Base-by-base conservation (phyloP, 768 basidiomycete species). In the Stropharia rugosoannulata region DNA sequence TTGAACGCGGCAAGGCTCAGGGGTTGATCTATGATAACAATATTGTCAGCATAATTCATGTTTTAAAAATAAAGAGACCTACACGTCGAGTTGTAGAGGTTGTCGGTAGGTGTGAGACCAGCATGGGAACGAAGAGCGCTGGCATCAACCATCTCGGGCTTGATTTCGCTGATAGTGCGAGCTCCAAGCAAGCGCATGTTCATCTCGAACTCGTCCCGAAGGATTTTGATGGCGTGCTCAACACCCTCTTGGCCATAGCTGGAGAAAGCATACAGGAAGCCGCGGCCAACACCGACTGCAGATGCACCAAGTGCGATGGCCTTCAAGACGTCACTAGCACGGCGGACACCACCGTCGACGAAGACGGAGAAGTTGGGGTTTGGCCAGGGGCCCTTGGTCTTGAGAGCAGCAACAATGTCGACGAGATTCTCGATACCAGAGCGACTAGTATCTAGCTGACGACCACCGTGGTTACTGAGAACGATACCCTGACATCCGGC, bases 201-300 rank as follows among this genome's bases (percentile, higher is more conserved):
- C 96, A 98, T 98, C 76, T 95, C 92, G 63, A 98, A 93, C 68
- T 98, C 95, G 60, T 94, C 93, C 90, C 80, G 79, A 44, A 95
- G 69, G 49, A 96, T 91, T 64, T 90, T 80, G 45, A 96, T 66
- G 2, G 91, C 90, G 59, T 79, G 83, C 54, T 90, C 86, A 27
- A 96, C 88, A 15, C 95, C 95, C 18, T 92, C 91, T 43, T 81
- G 75, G 0, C 96, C 96, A 65, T 96, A 97, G 1, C 90, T 77
- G 13, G 86, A 93, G 74, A 87, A 94, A 0, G 93, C 86, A 64
- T 93, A 95, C 44, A 94, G 61, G 74, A 94, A 93, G 10, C 91
- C 90, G 19, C 94, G 81, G 5, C 93, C 92, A 16, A 94, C 74
- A n/a, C 91, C 90, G 25, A 94, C 70, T 10, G 70, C 71, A 9